These are phyloP conservation scores for Solanum ossicruentum DNA, from an alignment of 257 asterid species.

Conservation along the genomic window DNA sequence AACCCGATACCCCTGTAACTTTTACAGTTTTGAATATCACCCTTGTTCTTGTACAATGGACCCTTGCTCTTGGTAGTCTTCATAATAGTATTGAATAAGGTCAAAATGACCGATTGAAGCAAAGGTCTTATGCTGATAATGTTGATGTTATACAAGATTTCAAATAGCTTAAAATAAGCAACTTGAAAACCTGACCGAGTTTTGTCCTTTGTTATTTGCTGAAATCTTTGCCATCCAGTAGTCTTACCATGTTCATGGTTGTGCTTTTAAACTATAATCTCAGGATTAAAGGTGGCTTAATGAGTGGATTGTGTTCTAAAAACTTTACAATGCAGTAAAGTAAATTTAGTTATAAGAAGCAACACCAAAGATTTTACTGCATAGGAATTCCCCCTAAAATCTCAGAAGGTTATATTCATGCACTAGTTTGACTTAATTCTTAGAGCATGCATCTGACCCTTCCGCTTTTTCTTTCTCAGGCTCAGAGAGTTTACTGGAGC, in stretches of 20 bases:
- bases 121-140: background rate
- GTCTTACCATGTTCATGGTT: background rate
- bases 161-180: background rate
- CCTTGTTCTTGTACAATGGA: too few relatives aligned
- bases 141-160: background rate
- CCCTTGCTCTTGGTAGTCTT: too few relatives aligned
- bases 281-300: background rate
- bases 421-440: background rate
- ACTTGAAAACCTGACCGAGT: background rate
- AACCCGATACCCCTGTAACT: too few relatives aligned
- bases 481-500: slow-evolving; percentile 61
- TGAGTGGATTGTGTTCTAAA: background rate
- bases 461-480: slow-evolving; percentile 26
- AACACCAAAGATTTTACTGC: background rate
- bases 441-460: background rate
- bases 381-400: background rate
- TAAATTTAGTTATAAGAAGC: background rate
- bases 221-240: background rate
- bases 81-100: background rate
- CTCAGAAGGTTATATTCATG: background rate
- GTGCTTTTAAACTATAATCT: background rate
- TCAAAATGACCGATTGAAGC: background rate
- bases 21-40: too few relatives aligned
- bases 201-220: background rate
- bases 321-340: background rate